Evolutionary conservation across 352 stramenopile species (phyloP).

Genomic region (Thalassiosira livingstoniorum): DNA sequence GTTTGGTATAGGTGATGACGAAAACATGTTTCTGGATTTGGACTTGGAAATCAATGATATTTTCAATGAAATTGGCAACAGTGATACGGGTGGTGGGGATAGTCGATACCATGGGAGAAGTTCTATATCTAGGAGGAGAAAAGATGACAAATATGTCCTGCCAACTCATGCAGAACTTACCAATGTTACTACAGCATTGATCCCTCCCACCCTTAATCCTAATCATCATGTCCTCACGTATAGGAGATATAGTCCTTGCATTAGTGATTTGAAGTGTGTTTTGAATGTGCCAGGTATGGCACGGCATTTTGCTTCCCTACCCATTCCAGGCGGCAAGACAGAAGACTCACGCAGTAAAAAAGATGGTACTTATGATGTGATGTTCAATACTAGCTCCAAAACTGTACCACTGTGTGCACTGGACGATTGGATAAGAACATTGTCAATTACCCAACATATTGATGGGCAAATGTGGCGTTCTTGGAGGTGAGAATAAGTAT

Average conservation of each 20-base stretch:
- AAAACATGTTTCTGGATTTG: conserved; percentile 21
- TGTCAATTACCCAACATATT: conserved; percentile 83
- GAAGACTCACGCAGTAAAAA: background rate
- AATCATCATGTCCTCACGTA: conserved; percentile 91
- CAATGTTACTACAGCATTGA: conserved; percentile 17
- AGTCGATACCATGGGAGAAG: conserved; percentile 38
- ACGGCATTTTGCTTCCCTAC: conserved; percentile 87
- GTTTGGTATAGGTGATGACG: conserved; percentile 23
- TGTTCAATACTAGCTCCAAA: too few relatives aligned
- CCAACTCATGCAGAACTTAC: conserved; percentile 9
- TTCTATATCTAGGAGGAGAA: background rate
- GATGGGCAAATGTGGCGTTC: conserved; percentile 84
- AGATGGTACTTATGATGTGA: too few relatives aligned
- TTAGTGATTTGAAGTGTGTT: conserved; percentile 97
- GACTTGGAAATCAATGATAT: conserved; percentile 45
- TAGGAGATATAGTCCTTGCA: conserved; percentile 94
- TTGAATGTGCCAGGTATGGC: conserved; percentile 96
- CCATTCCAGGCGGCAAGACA: conserved; percentile 15
- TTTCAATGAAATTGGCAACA: conserved; percentile 11
- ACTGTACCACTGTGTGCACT: conserved; percentile 24
- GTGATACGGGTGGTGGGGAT: conserved; percentile 36
- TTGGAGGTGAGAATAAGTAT: conserved; percentile 76
- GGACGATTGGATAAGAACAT: conserved; percentile 60
- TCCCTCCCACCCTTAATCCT: conserved; percentile 84
- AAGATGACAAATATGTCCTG: background rate